Conservation (phyloP, 352 stramenopile species). For the Globisporangium middletonii region DNA sequence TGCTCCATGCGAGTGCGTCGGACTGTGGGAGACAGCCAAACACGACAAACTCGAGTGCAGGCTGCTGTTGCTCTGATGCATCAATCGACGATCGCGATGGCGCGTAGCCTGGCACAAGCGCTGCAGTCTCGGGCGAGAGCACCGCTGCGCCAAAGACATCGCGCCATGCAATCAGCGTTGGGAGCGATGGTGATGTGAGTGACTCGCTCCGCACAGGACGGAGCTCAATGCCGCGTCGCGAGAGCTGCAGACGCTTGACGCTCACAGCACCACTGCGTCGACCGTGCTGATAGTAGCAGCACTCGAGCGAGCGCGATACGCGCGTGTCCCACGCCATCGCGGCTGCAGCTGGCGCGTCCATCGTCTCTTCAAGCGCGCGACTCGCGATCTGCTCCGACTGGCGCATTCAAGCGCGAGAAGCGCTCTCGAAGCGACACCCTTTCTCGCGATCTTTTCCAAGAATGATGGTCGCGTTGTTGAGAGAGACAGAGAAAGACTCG, state of each 20-base stretch:
- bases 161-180: conserved; percentile 29
- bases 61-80: conserved; percentile 9
- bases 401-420: too few species aligned
- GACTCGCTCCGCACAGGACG: background rate
- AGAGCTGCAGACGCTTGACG: conserved; percentile 2
- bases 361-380: background rate
- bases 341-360: background rate
- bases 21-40: conserved; percentile 25
- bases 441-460: too few species aligned
- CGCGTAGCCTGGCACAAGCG: conserved; percentile 19
- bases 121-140: conserved; percentile 13
- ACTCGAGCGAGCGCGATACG: conserved; percentile 5
- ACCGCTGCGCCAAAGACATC: conserved; percentile 37
- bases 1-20: background rate
- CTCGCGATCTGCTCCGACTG: too few species aligned
- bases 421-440: too few species aligned
- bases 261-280: background rate
- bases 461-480: too few species aligned
- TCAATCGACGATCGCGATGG: background rate
- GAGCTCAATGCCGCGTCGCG: conserved; percentile 6
- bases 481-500: too few species aligned
- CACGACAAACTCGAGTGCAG: conserved; percentile 25
- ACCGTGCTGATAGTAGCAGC: conserved; percentile 4
- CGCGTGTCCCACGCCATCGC: background rate
- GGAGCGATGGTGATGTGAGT: background rate